Percentiles rank a stretch among this genome's conserved stretches.
phyloP scores from a whole-genome alignment of 495 filamentous ascomycete species.

The Penicillium goetzii region DNA sequence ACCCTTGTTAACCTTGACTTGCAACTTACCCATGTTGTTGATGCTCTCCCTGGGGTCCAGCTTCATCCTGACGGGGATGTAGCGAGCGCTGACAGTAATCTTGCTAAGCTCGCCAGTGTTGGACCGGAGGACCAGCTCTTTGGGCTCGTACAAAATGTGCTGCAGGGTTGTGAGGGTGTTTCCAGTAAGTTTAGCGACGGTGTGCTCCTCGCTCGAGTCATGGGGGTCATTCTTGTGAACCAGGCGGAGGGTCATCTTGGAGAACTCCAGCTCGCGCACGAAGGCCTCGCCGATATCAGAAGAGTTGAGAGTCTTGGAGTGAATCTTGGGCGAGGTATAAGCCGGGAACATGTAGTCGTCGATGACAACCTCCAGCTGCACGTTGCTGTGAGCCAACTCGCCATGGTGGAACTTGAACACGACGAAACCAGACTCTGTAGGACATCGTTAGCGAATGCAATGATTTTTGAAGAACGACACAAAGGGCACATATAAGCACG shows the following conservation, averaged over 20 bases:
- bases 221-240: slow-evolving; percentile 74
- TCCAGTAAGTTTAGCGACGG: slow-evolving; percentile 80
- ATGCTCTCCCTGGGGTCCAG: slow-evolving; percentile 95
- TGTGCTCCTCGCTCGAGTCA: slow-evolving; percentile 70
- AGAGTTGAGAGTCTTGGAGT: slow-evolving; percentile 65
- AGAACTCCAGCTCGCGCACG: slow-evolving; percentile 94
- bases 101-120: slow-evolving; percentile 76
- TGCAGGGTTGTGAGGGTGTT: slow-evolving; percentile 84
- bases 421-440: slow-evolving; percentile 80
- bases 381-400: slow-evolving; percentile 73
- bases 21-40: slow-evolving; percentile 95
- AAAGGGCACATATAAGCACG: neutral
- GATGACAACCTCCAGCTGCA: slow-evolving; percentile 85
- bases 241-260: slow-evolving; percentile 84
- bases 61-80: slow-evolving; percentile 89
- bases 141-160: slow-evolving; percentile 89
- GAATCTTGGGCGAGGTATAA: slow-evolving; percentile 77
- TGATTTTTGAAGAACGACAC: neutral
- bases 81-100: slow-evolving; percentile 88
- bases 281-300: slow-evolving; percentile 94
- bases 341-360: slow-evolving; percentile 94
- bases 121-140: slow-evolving; percentile 73
- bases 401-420: slow-evolving; percentile 94
- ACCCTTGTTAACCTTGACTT: slow-evolving; percentile 88
- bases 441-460: slow-evolving; percentile 26